Percentiles rank a stretch among this genome's conserved stretches.
phyloP scores from a whole-genome alignment of 768 basidiomycete genomes.

The Amylocystis lapponica region DNA sequence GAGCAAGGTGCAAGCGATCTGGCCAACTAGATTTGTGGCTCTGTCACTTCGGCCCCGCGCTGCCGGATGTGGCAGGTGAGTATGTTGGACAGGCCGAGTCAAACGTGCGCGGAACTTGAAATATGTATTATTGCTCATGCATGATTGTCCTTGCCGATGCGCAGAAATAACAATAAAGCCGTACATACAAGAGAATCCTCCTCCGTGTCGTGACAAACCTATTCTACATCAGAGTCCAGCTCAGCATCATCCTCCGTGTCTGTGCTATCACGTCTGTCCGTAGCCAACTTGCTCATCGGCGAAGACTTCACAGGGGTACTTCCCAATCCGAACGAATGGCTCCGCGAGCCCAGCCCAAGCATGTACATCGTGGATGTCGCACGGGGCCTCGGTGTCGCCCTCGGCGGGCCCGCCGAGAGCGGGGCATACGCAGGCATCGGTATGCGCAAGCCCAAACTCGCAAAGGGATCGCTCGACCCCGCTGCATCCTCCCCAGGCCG shows the following conservation, averaged over 20 bases:
- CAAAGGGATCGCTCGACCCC: constrained; percentile 34
- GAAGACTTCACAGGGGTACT: constrained; percentile 7
- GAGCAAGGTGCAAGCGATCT: neutral
- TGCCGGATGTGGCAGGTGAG: too few relatives aligned
- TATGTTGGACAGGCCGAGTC: too few relatives aligned
- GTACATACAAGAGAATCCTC: too few relatives aligned
- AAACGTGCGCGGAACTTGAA: too few relatives aligned
- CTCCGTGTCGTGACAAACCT: neutral
- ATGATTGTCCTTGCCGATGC: too few relatives aligned
- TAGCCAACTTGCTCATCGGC: neutral
- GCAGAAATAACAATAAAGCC: too few relatives aligned
- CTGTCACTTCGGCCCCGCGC: too few relatives aligned
- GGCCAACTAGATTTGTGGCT: too few relatives aligned
- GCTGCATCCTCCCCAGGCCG: constrained; percentile 11
- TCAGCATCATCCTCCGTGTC: constrained; percentile 8
- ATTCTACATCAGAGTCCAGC: constrained; percentile 14
- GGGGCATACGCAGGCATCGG: constrained; percentile 47
- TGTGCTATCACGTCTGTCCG: neutral
- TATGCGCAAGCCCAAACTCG: constrained; percentile 45
- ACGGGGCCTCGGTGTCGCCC: constrained; percentile 32
- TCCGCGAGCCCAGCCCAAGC: constrained; percentile 50
- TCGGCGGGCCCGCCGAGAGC: constrained; percentile 12
- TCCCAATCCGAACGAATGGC: constrained; percentile 24
- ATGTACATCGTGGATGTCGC: constrained; percentile 60
- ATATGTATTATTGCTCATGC: too few relatives aligned